A percentile compares a stretch with the other conserved stretches of the same genome.
Evolutionary conservation across 2,329 filamentous ascomycete species (phyloP).

Genomic region (Beauveria pseudobassiana): DNA sequence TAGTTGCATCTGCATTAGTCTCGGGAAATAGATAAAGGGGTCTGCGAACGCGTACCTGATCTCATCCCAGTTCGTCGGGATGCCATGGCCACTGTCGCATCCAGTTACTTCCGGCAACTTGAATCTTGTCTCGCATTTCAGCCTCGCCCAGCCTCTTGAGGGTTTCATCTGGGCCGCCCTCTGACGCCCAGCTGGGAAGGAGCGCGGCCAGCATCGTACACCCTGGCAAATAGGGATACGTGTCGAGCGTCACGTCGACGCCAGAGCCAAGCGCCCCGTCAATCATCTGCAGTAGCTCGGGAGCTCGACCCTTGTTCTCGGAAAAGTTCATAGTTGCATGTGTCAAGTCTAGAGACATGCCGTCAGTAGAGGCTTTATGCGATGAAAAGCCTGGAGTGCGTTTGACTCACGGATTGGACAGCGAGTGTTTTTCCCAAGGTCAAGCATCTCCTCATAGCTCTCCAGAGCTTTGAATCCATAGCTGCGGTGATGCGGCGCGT

Average conservation of each 20-base stretch:
- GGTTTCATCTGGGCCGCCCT: slow-evolving; percentile 17
- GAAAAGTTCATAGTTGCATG: slow-evolving; percentile 20
- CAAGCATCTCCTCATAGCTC: slow-evolving; percentile 19
- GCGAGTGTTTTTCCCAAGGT: slow-evolving; percentile 16
- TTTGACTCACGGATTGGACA: slow-evolving; percentile 18
- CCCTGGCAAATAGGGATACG: slow-evolving; percentile 19
- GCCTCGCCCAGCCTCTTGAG: slow-evolving; percentile 15
- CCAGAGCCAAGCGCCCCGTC: slow-evolving; percentile 15
- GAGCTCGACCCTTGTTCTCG: slow-evolving; percentile 19
- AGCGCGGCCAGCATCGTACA: slow-evolving; percentile 18
- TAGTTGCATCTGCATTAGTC: neutral
- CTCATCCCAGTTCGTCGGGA: slow-evolving; percentile 20
- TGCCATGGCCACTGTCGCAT: slow-evolving; percentile 21
- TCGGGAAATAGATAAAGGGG: neutral
- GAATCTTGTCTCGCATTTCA: slow-evolving; percentile 17
- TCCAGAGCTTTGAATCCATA: slow-evolving; percentile 18
- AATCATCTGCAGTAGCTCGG: slow-evolving; percentile 16
- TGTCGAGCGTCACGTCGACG: slow-evolving; percentile 19
- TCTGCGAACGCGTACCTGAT: slow-evolving; percentile 14
- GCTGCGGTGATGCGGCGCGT: slow-evolving; percentile 20
- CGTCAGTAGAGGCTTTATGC: neutral
- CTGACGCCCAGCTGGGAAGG: slow-evolving; percentile 19
- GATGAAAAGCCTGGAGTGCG: too few relatives aligned
- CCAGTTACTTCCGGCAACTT: slow-evolving; percentile 17
- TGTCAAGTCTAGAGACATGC: slow-evolving; percentile 14